phyloP scores from a whole-genome alignment of 768 basidiomycete genomes.

The Boletales sp. region DNA sequence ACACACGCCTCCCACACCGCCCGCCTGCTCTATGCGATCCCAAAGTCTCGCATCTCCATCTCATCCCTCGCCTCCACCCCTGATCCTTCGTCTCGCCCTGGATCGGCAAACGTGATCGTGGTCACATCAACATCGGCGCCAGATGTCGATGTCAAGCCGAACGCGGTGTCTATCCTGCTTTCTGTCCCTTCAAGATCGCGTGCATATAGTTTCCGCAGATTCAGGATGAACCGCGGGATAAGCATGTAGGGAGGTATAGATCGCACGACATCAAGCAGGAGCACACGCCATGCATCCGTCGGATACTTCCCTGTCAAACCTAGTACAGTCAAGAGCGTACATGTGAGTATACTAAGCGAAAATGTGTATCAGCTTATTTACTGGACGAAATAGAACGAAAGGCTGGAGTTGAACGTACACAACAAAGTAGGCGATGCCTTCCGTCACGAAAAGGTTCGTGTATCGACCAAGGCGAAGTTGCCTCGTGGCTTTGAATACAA shows the following conservation, averaged over 20 bases:
- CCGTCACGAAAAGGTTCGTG: neutral
- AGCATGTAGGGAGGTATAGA: neutral
- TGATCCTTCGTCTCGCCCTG: no score
- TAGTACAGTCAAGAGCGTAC: neutral
- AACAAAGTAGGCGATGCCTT: neutral
- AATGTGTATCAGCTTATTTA: neutral
- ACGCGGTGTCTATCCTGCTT: neutral
- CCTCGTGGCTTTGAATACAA: neutral
- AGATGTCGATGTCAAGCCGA: neutral
- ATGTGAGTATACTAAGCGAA: neutral
- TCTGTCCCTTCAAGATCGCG: neutral
- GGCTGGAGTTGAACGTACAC: neutral
- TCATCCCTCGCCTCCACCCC: no score
- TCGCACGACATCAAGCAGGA: neutral
- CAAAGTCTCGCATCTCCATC: no score
- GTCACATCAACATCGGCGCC: neutral
- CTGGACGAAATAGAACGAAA: neutral
- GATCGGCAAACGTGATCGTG: neutral
- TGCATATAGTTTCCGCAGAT: neutral
- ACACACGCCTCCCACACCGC: no score
- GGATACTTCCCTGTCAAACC: neutral
- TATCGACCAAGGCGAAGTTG: neutral
- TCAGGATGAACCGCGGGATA: conserved; percentile 1
- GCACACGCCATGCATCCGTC: neutral
- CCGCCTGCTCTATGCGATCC: no score